Percentiles rank a stretch among this genome's conserved stretches.
These are phyloP conservation scores for Wickerhamiella musiphila DNA, from an alignment of 805 yeast species.

Conservation along the genomic window DNA sequence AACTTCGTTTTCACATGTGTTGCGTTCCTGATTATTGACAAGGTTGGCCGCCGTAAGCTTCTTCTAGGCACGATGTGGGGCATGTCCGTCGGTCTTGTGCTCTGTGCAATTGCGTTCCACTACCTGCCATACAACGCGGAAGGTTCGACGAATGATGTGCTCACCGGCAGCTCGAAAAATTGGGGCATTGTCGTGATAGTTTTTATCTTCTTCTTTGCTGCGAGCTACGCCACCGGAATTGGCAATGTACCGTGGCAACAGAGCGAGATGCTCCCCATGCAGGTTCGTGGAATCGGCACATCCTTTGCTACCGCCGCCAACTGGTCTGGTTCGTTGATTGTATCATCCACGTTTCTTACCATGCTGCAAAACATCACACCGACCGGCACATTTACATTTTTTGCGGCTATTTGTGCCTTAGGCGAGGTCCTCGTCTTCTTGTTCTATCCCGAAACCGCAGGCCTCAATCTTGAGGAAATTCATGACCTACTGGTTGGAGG, in stretches of 20 bases:
- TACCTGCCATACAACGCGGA: conserved; percentile 47
- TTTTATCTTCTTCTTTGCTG: conserved; percentile 74
- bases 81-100: conserved; percentile 57
- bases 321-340: conserved; percentile 88
- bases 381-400: conserved; percentile 82
- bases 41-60: conserved; percentile 73
- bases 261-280: conserved; percentile 84
- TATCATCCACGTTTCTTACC: conserved; percentile 82
- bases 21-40: conserved; percentile 77
- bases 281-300: conserved; percentile 82
- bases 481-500: conserved; percentile 69
- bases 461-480: conserved; percentile 81
- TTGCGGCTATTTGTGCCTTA: conserved; percentile 62
- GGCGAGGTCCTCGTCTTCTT: conserved; percentile 62
- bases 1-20: conserved; percentile 75
- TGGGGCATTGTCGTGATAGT: conserved; percentile 84
- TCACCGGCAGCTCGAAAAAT: conserved; percentile 19
- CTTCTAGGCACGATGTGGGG: conserved; percentile 68
- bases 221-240: conserved; percentile 81
- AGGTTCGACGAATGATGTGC: conserved; percentile 23
- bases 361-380: conserved; percentile 90
- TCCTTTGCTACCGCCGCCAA: conserved; percentile 83
- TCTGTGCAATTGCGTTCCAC: conserved; percentile 87
- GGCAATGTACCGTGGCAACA: conserved; percentile 99
- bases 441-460: conserved; percentile 84